Evolutionary conservation across 2,329 filamentous ascomycete genomes (phyloP).

Genomic region (Exophiala calicioides): DNA sequence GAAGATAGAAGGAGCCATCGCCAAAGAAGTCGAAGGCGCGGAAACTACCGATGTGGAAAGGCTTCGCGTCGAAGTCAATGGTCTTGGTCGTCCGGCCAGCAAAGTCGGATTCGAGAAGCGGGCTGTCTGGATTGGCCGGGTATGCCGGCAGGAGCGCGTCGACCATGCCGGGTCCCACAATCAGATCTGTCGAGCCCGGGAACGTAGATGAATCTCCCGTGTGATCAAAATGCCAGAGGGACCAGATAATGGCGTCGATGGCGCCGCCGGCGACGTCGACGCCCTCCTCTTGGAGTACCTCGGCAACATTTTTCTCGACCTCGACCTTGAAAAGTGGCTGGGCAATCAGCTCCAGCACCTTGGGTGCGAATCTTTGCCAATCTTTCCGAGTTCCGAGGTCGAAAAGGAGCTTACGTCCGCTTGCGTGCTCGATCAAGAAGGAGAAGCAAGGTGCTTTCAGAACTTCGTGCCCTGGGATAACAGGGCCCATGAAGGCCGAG

Average conservation of each 20-base stretch:
- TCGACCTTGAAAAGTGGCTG: slow-evolving; percentile 15
- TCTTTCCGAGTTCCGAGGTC: slow-evolving; percentile 33
- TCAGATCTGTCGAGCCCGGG: slow-evolving; percentile 46
- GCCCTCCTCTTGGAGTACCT: slow-evolving; percentile 32
- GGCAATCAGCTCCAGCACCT: slow-evolving; percentile 9
- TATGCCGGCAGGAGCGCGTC: slow-evolving; percentile 50
- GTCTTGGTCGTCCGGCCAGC: slow-evolving; percentile 31
- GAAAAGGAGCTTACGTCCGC: slow-evolving; percentile 24
- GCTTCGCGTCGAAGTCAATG: slow-evolving; percentile 28
- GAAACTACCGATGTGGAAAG: slow-evolving; percentile 41
- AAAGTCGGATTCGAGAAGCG: slow-evolving; percentile 40
- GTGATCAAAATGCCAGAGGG: slow-evolving; percentile 45
- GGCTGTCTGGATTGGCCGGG: slow-evolving; percentile 42
- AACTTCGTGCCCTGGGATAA: slow-evolving; percentile 7
- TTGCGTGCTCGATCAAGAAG: slow-evolving; percentile 17
- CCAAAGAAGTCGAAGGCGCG: slow-evolving; percentile 47
- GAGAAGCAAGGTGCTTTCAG: slow-evolving; percentile 11
- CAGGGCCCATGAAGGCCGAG: slow-evolving; percentile 8
- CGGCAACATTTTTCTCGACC: slow-evolving; percentile 31
- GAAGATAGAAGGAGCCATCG: no score
- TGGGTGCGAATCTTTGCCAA: slow-evolving; percentile 27
- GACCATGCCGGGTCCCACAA: slow-evolving; percentile 54
- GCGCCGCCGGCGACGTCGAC: slow-evolving; percentile 23
- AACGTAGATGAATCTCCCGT: slow-evolving; percentile 54
- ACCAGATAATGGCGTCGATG: slow-evolving; percentile 35